Evolutionary conservation across 2,329 filamentous ascomycete genomes (phyloP), one percentile per base, ranked within the genome.

Genomic region (Ophiostoma quercus): DNA sequence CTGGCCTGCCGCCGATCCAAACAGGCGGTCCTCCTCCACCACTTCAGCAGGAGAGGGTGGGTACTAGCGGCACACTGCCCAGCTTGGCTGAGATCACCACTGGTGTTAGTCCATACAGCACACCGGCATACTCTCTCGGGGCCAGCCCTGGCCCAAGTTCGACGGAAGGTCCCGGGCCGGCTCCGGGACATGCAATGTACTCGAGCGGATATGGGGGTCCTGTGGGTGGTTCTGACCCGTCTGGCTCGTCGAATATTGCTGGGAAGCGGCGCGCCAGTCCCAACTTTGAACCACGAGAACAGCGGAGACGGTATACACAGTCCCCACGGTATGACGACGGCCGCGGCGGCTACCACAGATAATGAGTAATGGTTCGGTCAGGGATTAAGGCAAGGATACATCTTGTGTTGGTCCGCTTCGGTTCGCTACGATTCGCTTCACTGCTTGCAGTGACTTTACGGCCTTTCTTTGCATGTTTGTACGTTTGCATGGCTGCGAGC

Each of bases 11-110:
- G 5, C 85, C 84, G n/a, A 86, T 87, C 60, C 84, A 86, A 69
- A 79, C 78, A 63, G 71, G 69, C 2, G 68, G 66, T 11, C 54
- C 34, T 7, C 65, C 67, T 25, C 66, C 69, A 9, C 66, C 66
- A 22, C 68, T 69, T 70, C 25, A 62, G 39, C 72, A 73, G 22
- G 74, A 72, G 76, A 77, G 68, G n/a, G 67, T 4, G 1, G 66
- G 70, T 29, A 51, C 51, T 11, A 57, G 71, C 22, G 51, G 78
- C 78, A 39, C 84, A 72, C 79, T 90, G n/a, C 87, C 87, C 1
- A 83, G 86, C 67, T 81, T 90, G 19, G 84, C 85, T 47, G 87
- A 90, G 75, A 81, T 90, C 74, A 89, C 87, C 1, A 89, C 87
- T 0, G 87, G 87, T 14, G 80, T 88, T 41, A 87, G 84, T 73